phyloP scores from a whole-genome alignment of 176 grass and related monocot genomes.

The Zoysia japonica region DNA sequence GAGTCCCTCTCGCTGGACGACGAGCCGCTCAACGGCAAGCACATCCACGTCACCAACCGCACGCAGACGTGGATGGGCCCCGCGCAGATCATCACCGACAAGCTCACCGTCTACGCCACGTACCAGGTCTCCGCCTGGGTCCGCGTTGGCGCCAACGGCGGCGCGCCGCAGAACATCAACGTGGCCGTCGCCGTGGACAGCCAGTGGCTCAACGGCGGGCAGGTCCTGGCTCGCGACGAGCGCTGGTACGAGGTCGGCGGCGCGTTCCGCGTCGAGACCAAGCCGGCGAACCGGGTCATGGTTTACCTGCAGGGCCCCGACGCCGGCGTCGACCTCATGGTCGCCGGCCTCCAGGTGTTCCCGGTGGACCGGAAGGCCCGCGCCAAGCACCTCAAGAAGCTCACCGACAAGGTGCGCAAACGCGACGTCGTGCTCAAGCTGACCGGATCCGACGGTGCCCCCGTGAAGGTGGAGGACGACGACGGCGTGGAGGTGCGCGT shows the following conservation, averaged over 20 bases:
- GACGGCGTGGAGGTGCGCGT: slow-evolving; percentile 47
- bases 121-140: slow-evolving; percentile 89
- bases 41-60: slow-evolving; percentile 71
- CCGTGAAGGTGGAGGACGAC: neutral
- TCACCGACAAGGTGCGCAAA: slow-evolving; percentile 72
- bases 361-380: slow-evolving; percentile 61
- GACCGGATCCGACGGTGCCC: neutral
- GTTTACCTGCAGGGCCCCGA: slow-evolving; percentile 78
- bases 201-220: slow-evolving; percentile 80
- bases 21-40: slow-evolving; percentile 66
- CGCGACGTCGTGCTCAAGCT: slow-evolving; percentile 71
- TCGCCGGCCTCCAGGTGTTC: slow-evolving; percentile 75
- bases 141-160: slow-evolving; percentile 48
- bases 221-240: slow-evolving; percentile 60
- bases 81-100: slow-evolving; percentile 70
- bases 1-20: slow-evolving; percentile 55
- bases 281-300: slow-evolving; percentile 48
- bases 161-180: slow-evolving; percentile 53
- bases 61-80: slow-evolving; percentile 93
- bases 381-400: slow-evolving; percentile 51
- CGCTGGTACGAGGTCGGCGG: slow-evolving; percentile 90
- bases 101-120: slow-evolving; percentile 57
- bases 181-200: slow-evolving; percentile 55
- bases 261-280: slow-evolving; percentile 67
- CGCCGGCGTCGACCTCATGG: slow-evolving; percentile 76